These are phyloP conservation scores for Didymella pomorum DNA, from an alignment of 2,329 filamentous ascomycete genomes.

Conservation along the genomic window DNA sequence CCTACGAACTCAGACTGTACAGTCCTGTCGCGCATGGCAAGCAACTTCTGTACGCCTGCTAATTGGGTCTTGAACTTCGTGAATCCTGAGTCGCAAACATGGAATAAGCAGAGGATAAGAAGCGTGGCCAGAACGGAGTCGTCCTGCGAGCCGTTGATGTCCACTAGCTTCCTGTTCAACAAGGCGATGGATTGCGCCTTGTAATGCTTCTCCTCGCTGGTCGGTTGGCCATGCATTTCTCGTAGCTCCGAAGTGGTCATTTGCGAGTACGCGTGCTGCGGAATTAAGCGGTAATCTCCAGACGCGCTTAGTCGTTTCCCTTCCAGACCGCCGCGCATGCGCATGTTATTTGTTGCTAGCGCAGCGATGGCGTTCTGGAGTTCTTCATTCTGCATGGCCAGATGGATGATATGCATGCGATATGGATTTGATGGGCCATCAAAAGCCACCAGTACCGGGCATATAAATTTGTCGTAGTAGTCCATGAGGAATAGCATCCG, in stretches of 20 bases:
- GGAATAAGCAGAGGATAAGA: constrained; percentile 87
- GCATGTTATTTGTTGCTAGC: constrained; percentile 85
- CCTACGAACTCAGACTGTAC: constrained; percentile 71
- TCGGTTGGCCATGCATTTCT: constrained; percentile 63
- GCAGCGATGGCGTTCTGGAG: constrained; percentile 94
- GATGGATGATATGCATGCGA: constrained; percentile 78
- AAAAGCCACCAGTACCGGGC: constrained; percentile 88
- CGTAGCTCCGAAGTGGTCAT: constrained; percentile 49
- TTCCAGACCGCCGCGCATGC: constrained; percentile 78
- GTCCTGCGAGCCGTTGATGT: constrained; percentile 76
- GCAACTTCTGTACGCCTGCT: constrained; percentile 88
- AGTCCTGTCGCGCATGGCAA: constrained; percentile 74
- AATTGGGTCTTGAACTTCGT: constrained; percentile 94
- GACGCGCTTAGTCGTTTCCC: constrained; percentile 43
- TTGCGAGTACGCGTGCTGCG: constrained; percentile 49
- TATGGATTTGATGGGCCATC: constrained; percentile 86
- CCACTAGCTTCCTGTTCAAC: constrained; percentile 83
- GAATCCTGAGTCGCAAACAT: constrained; percentile 91
- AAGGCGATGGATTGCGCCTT: constrained; percentile 84
- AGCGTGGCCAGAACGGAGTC: constrained; percentile 90
- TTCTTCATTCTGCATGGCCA: constrained; percentile 79
- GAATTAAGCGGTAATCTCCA: constrained; percentile 44
- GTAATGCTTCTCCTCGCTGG: constrained; percentile 80
- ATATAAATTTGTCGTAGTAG: constrained; percentile 93
- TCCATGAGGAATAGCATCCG: constrained; percentile 90